These are phyloP conservation scores for Diddensiella santjacobensis DNA, from an alignment of 805 yeast genomes.

Conservation along the genomic window DNA sequence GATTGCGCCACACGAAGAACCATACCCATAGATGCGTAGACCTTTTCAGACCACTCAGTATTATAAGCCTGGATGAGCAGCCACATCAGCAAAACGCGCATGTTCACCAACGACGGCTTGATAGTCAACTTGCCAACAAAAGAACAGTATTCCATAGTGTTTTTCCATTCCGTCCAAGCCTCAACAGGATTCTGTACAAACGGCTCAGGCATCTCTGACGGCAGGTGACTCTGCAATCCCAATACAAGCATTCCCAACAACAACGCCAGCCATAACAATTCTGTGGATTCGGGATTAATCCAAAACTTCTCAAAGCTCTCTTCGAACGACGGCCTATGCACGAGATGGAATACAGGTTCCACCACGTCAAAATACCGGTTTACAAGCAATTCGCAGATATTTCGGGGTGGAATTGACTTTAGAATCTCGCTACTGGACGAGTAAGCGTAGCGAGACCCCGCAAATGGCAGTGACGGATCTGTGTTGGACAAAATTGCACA, in stretches of 20 bases:
- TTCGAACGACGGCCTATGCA: conserved; percentile 31
- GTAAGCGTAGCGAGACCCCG: conserved; percentile 17
- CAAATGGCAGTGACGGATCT: conserved; percentile 14
- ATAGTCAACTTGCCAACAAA: conserved; percentile 29
- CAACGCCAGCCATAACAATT: conserved; percentile 31
- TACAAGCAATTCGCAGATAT: conserved; percentile 25
- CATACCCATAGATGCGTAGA: conserved; percentile 31
- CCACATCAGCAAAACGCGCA: conserved; percentile 32
- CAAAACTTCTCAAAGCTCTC: conserved; percentile 29
- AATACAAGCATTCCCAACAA: conserved; percentile 29
- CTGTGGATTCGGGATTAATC: conserved; percentile 27
- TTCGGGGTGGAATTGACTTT: conserved; percentile 24
- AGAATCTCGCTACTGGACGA: conserved; percentile 23
- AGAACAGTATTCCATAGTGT: conserved; percentile 30
- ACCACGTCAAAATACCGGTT: conserved; percentile 29
- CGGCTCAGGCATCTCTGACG: conserved; percentile 23
- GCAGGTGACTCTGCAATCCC: conserved; percentile 27
- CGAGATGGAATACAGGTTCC: conserved; percentile 27
- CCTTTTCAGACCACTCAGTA: conserved; percentile 25
- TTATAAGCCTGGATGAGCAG: conserved; percentile 26
- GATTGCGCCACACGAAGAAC: conserved; percentile 31
- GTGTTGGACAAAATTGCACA: conserved; percentile 1
- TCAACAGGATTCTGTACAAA: conserved; percentile 20
- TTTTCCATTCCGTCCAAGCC: conserved; percentile 27
- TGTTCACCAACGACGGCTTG: conserved; percentile 30